These are phyloP conservation scores for Elaeagnus macrophylla DNA, from an alignment of 306 rosid species.

Conservation along the genomic window DNA sequence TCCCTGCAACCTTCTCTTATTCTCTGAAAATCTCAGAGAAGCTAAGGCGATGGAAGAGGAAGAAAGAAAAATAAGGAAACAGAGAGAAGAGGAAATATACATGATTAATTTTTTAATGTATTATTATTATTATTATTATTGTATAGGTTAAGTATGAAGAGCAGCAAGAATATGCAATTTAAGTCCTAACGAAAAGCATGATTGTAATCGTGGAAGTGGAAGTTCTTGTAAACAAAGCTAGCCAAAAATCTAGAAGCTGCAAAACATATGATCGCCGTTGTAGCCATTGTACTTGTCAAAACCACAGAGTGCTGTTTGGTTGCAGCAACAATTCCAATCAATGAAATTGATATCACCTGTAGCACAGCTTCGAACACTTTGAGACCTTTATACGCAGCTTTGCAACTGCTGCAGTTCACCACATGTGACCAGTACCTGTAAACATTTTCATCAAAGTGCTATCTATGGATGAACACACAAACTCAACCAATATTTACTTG, in stretches of 20 bases:
- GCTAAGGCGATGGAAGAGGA: no score
- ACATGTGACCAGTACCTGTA: slow-evolving; percentile 80
- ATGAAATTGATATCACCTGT: slow-evolving; percentile 48
- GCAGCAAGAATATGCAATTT: not conserved
- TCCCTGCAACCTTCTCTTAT: no score
- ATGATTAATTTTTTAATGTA: no score
- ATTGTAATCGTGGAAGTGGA: slow-evolving; percentile 69
- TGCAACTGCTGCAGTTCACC: slow-evolving; percentile 80
- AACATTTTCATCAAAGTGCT: not conserved
- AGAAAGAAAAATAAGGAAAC: no score
- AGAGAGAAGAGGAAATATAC: no score
- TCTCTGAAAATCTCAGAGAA: no score
- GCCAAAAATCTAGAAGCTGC: slow-evolving; percentile 67
- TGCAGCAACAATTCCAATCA: slow-evolving; percentile 62
- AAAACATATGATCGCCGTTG: slow-evolving; percentile 48
- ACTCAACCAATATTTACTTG: not conserved
- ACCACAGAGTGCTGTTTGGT: slow-evolving; percentile 39
- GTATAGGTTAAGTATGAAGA: no score
- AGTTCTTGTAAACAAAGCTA: slow-evolving; percentile 61
- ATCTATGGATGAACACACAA: not conserved
- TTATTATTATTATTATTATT: no score
- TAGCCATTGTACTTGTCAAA: slow-evolving; percentile 41
- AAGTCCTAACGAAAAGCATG: slow-evolving; percentile 52
- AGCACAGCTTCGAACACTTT: slow-evolving; percentile 48
- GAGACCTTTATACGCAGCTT: slow-evolving; percentile 57